Conservation (phyloP, 495 filamentous ascomycete species). For the Oidiodendron maius region DNA sequence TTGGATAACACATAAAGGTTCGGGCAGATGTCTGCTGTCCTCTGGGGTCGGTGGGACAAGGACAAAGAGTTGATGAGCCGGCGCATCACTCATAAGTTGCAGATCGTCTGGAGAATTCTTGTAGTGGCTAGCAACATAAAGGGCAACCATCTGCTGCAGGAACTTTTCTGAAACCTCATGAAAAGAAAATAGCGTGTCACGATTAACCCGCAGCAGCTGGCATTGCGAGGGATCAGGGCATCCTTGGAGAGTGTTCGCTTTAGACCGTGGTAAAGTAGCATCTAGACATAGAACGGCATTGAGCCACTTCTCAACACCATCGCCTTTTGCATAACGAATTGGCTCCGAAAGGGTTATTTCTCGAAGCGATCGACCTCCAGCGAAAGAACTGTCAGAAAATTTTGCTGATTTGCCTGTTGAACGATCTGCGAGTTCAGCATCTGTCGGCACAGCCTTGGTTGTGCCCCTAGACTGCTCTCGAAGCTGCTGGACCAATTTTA, state of each 20-base stretch:
- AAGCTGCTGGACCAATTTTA: slow-evolving; percentile 97
- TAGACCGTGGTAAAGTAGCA: slow-evolving; percentile 73
- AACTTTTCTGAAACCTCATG: slow-evolving; percentile 96
- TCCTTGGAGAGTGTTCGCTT: slow-evolving; percentile 59
- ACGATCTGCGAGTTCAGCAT: slow-evolving; percentile 66
- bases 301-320: slow-evolving; percentile 92
- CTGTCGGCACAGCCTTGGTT: slow-evolving; percentile 40
- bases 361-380: slow-evolving; percentile 71
- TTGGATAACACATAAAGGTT: slow-evolving; percentile 92
- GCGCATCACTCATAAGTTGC: slow-evolving; percentile 95
- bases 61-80: slow-evolving; percentile 94
- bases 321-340: slow-evolving; percentile 88
- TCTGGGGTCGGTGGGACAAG: slow-evolving; percentile 84
- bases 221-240: slow-evolving; percentile 88
- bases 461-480: slow-evolving; percentile 78
- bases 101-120: slow-evolving; percentile 98
- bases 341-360: slow-evolving; percentile 92
- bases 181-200: slow-evolving; percentile 96
- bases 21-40: slow-evolving; percentile 70
- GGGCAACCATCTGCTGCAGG: slow-evolving; percentile 93
- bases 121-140: slow-evolving; percentile 98
- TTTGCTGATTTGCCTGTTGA: slow-evolving; percentile 63
- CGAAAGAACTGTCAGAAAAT: slow-evolving; percentile 47
- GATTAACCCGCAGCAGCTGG: slow-evolving; percentile 87
- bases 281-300: slow-evolving; percentile 93